Conservation (phyloP, 257 asterid genomes). For the Knoxia roxburghii region DNA sequence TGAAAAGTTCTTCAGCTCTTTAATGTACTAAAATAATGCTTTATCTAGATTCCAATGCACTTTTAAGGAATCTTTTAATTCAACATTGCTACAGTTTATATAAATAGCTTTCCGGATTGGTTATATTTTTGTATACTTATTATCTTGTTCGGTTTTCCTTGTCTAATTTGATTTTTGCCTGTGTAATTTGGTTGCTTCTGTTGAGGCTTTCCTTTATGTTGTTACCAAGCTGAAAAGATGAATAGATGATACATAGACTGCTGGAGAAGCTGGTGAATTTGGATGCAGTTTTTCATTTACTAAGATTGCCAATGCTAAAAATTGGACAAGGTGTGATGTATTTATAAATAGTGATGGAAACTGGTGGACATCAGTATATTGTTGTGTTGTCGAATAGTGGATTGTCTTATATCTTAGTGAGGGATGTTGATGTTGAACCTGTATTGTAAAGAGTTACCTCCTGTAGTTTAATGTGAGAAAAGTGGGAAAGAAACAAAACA, state of each 20-base stretch:
- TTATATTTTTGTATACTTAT: not conserved
- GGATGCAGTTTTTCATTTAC: too few species aligned
- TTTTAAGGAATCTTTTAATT: too few species aligned
- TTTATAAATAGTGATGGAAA: not conserved
- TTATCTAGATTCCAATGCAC: too few species aligned
- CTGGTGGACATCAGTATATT: not conserved
- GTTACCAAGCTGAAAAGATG: too few species aligned
- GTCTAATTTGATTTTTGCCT: not conserved
- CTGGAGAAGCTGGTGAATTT: too few species aligned
- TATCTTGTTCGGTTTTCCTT: not conserved
- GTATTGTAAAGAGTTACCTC: not conserved
- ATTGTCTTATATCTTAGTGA: not conserved
- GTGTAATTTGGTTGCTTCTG: not conserved
- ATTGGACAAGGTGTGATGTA: too few species aligned
- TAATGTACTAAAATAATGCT: too few species aligned
- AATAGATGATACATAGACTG: too few species aligned
- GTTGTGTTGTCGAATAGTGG: not conserved
- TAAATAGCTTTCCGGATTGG: too few species aligned
- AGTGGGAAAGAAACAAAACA: not conserved
- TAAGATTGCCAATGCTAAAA: too few species aligned
- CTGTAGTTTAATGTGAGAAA: not conserved
- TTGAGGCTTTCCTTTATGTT: not conserved
- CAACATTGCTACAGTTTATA: too few species aligned
- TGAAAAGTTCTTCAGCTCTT: too few species aligned
- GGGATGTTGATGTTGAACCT: not conserved